Evolutionary conservation across 73 alveolate species (phyloP).

Genomic region (Tetrahymena thermophila): DNA sequence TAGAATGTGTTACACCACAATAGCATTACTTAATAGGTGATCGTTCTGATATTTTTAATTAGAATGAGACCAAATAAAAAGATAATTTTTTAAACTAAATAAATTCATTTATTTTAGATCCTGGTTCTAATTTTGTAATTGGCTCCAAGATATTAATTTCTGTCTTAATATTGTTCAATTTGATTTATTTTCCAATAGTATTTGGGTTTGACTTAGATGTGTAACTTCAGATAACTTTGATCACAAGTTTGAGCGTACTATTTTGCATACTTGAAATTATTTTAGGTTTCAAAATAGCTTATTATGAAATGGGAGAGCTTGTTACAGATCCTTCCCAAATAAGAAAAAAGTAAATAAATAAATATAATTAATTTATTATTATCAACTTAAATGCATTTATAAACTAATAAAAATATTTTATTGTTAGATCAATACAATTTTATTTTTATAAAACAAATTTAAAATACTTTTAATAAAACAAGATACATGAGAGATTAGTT

Average conservation of each 20-base stretch:
- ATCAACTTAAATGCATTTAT: no score
- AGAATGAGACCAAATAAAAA: neutral
- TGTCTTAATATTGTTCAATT: neutral
- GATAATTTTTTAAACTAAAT: neutral
- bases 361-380: neutral
- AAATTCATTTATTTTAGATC: neutral
- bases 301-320: neutral
- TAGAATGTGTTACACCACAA: neutral
- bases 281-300: neutral
- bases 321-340: neutral
- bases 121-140: neutral
- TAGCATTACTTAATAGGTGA: neutral
- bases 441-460: no score
- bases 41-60: neutral
- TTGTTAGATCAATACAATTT: no score
- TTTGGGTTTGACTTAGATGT: neutral
- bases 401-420: no score
- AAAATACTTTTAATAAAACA: neutral
- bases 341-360: neutral
- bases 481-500: neutral
- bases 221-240: neutral
- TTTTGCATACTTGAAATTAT: neutral
- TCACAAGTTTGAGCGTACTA: neutral
- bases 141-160: neutral
- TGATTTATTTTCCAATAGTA: neutral